Evolutionary conservation across 257 asterid species (phyloP).

Genomic region (Solanum etuberosum): DNA sequence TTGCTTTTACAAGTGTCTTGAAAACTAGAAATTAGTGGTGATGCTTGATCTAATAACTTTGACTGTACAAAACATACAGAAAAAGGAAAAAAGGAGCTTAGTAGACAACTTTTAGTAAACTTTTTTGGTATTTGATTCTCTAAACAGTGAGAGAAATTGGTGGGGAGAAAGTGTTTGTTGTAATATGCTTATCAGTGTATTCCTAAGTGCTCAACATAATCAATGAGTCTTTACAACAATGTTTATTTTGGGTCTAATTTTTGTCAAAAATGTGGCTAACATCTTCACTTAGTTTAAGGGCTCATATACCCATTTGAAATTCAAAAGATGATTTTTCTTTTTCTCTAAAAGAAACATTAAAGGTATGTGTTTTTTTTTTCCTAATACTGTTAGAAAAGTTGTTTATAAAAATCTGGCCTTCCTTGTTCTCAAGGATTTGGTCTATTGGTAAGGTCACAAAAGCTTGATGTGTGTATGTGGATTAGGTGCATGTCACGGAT

Average conservation of each 20-base stretch:
- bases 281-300: slow-evolving; percentile 20
- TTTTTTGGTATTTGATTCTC: background rate
- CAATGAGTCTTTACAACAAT: slow-evolving; percentile 13
- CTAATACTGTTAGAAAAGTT: background rate
- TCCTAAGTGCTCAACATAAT: slow-evolving; percentile 24
- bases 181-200: slow-evolving; percentile 17
- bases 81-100: background rate
- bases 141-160: slow-evolving; percentile 1
- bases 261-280: slow-evolving; percentile 33
- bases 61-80: background rate
- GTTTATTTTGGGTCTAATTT: slow-evolving; percentile 4
- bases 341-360: background rate
- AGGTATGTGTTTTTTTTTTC: background rate
- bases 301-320: slow-evolving; percentile 10
- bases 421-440: background rate
- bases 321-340: background rate
- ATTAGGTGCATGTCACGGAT: background rate
- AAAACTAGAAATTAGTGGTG: background rate
- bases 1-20: background rate
- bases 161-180: slow-evolving; percentile 22
- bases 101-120: background rate
- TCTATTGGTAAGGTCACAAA: background rate
- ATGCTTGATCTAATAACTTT: background rate
- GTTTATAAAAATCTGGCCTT: background rate
- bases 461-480: background rate